These are phyloP conservation scores for Globisporangium cystogenes DNA, from an alignment of 352 stramenopile genomes.

Conservation along the genomic window DNA sequence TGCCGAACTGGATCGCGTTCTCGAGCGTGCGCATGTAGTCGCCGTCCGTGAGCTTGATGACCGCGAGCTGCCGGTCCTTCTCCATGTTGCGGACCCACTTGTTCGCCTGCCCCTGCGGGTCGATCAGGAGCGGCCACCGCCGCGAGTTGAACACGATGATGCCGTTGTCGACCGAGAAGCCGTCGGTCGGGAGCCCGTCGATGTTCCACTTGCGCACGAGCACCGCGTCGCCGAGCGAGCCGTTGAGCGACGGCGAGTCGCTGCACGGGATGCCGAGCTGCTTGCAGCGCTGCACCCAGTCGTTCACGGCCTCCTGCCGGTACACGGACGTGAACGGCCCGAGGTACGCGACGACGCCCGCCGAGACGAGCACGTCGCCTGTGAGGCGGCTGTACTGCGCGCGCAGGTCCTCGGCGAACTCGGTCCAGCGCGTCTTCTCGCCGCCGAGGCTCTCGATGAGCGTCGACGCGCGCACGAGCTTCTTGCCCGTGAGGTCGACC, in stretches of 20 bases:
- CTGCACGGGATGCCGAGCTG: slow-evolving; percentile 76
- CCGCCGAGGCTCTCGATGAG: slow-evolving; percentile 91
- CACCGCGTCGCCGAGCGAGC: slow-evolving; percentile 89
- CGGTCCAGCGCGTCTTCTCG: slow-evolving; percentile 89
- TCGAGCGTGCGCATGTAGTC: slow-evolving; percentile 93
- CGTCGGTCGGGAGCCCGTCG: slow-evolving; percentile 90
- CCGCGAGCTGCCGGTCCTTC: slow-evolving; percentile 80
- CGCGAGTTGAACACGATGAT: slow-evolving; percentile 94
- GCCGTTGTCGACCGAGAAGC: slow-evolving; percentile 93
- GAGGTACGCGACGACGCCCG: slow-evolving; percentile 91
- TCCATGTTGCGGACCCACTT: slow-evolving; percentile 97
- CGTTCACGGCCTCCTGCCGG: slow-evolving; percentile 65
- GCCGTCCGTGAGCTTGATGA: slow-evolving; percentile 93
- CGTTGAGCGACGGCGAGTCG: slow-evolving; percentile 79
- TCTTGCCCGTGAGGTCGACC: slow-evolving; percentile 92
- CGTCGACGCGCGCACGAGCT: slow-evolving; percentile 89
- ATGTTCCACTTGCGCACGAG: slow-evolving; percentile 94
- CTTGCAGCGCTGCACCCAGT: slow-evolving; percentile 79
- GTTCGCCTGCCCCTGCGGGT: slow-evolving; percentile 93
- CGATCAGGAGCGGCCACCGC: slow-evolving; percentile 94
- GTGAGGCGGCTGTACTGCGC: slow-evolving; percentile 87
- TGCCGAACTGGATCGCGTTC: slow-evolving; percentile 91
- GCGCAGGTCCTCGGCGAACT: slow-evolving; percentile 80
- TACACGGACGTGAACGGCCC: slow-evolving; percentile 91
- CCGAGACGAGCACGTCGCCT: slow-evolving; percentile 90